A percentile compares a stretch with the other conserved stretches of the same genome.
Evolutionary conservation across 1,284 basidiomycete genomes (phyloP).

Genomic region (Salmacisia buchloeana): DNA sequence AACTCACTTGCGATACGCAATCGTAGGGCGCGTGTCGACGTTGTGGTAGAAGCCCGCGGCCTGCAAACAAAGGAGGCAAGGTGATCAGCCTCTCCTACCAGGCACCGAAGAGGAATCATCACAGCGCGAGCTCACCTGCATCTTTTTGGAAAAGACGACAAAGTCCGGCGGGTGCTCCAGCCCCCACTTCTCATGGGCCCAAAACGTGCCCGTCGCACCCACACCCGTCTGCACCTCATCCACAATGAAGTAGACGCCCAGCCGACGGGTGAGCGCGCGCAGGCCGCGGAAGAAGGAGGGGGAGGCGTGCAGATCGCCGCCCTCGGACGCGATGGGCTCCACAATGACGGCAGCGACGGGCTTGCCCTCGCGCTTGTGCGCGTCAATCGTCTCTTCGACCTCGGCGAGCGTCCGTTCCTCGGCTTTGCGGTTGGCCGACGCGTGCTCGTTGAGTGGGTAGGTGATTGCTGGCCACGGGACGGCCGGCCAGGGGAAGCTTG

Average conservation of each 20-base stretch:
- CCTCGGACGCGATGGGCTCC: constrained; percentile 59
- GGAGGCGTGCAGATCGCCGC: constrained; percentile 59
- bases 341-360: constrained; percentile 59
- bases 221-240: constrained; percentile 59
- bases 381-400: constrained; percentile 52
- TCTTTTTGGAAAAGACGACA: constrained; percentile 55
- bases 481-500: constrained; percentile 59
- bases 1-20: constrained; percentile 54
- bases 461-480: constrained; percentile 56
- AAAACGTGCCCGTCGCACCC: constrained; percentile 57
- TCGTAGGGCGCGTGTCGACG: constrained; percentile 54
- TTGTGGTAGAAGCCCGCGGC: constrained; percentile 56
- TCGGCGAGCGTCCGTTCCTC: constrained; percentile 48
- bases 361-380: constrained; percentile 48
- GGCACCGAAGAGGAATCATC: neutral
- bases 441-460: constrained; percentile 55
- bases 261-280: constrained; percentile 52
- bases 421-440: constrained; percentile 52
- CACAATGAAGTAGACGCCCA: constrained; percentile 57
- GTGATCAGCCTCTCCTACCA: constrained; percentile 44
- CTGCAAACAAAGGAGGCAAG: constrained; percentile 46
- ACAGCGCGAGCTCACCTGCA: constrained; percentile 12
- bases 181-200: constrained; percentile 60
- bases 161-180: constrained; percentile 55
- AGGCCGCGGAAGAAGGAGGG: constrained; percentile 56